Conservation (phyloP, 2,329 filamentous ascomycete genomes). For the Sclerotinia glacialis region DNA sequence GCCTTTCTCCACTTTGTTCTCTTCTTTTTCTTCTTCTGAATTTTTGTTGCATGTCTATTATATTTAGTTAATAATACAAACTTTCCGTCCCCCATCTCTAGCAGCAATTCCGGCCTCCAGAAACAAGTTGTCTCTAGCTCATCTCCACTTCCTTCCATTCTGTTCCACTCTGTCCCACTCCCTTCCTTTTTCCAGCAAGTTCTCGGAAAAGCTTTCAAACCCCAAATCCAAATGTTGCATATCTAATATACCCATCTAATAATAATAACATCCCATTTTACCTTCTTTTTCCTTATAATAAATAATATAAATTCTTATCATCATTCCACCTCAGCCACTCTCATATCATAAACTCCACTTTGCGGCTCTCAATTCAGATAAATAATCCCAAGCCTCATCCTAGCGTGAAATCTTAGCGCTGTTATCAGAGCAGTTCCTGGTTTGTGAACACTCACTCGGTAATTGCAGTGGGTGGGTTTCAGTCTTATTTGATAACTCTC, state of each 20-base stretch:
- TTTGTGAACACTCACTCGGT: neutral
- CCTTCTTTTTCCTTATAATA: neutral
- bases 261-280: neutral
- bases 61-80: conserved; percentile 2
- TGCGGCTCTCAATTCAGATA: neutral
- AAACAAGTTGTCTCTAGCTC: neutral
- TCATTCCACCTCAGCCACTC: neutral
- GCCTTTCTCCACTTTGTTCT: neutral
- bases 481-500: neutral
- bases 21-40: neutral
- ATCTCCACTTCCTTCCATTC: neutral
- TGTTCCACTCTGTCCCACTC: neutral
- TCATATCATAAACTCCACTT: too few species aligned
- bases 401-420: neutral
- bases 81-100: neutral
- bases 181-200: neutral
- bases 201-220: neutral
- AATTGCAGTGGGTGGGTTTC: neutral
- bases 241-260: conserved; percentile 19
- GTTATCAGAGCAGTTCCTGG: neutral
- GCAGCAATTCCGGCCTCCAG: neutral
- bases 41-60: conserved; percentile 13
- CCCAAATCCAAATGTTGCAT: conserved; percentile 2
- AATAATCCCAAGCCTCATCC: neutral
- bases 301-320: neutral